These are phyloP conservation scores for Toxicodendron radicans DNA, from an alignment of 345 rosid species.

Conservation along the genomic window DNA sequence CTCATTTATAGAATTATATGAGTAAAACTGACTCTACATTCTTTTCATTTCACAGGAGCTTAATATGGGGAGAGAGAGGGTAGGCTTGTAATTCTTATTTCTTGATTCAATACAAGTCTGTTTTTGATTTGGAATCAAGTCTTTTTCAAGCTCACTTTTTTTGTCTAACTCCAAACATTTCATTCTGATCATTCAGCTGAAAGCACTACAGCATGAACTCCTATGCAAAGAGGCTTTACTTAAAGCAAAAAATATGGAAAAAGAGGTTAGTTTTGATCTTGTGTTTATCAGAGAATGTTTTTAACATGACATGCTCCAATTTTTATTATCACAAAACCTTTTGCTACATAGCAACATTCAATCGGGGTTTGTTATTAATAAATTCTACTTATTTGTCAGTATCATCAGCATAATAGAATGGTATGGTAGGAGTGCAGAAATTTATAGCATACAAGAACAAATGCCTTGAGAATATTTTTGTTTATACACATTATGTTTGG, in stretches of 20 bases:
- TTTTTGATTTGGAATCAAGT: not conserved
- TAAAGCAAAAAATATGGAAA: slow-evolving; percentile 34
- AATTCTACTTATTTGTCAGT: too few relatives aligned
- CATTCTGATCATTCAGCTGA: slow-evolving; percentile 35
- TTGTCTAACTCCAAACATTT: not conserved
- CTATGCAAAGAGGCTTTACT: slow-evolving; percentile 52
- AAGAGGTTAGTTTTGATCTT: slow-evolving; percentile 27
- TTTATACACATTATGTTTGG: not conserved
- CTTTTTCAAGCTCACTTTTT: not conserved
- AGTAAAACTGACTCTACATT: not conserved
- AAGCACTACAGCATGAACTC: slow-evolving; percentile 57
- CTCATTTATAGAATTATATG: slow-evolving; percentile 3
- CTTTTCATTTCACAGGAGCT: slow-evolving; percentile 44
- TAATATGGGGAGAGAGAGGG: slow-evolving; percentile 59
- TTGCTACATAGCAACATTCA: not conserved
- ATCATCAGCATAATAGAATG: too few relatives aligned
- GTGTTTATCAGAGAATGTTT: not conserved
- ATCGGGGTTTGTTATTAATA: too few relatives aligned
- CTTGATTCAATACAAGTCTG: not conserved
- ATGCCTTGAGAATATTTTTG: not conserved
- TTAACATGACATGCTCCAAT: not conserved
- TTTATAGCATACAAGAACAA: not conserved
- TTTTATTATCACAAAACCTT: not conserved
- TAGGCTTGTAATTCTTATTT: slow-evolving; percentile 9
- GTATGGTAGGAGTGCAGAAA: not conserved